phyloP scores from a whole-genome alignment of 495 filamentous ascomycete genomes.

The Podospora pseudopauciseta region DNA sequence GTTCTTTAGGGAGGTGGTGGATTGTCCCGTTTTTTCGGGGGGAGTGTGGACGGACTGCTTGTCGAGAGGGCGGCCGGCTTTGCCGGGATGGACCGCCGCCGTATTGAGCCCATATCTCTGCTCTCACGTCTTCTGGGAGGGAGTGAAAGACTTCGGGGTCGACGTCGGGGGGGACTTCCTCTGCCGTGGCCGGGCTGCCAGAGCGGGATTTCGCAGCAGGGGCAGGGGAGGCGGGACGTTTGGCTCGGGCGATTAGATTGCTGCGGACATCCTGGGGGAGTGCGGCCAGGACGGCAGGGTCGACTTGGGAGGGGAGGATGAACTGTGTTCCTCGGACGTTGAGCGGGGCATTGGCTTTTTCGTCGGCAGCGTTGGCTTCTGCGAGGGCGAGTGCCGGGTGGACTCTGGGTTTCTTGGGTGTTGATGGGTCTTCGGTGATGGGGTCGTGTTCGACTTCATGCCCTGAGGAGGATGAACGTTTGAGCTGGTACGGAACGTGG shows the following conservation, averaged over 20 bases:
- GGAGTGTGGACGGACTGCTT: slow-evolving; percentile 52
- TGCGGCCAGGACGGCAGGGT: slow-evolving; percentile 70
- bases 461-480: background rate
- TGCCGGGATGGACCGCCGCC: background rate
- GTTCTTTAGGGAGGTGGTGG: slow-evolving; percentile 46
- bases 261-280: slow-evolving; percentile 75
- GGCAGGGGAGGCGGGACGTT: slow-evolving; percentile 26
- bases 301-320: slow-evolving; percentile 74
- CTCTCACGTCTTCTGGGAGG: slow-evolving; percentile 77
- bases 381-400: slow-evolving; percentile 56
- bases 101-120: slow-evolving; percentile 74
- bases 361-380: slow-evolving; percentile 53
- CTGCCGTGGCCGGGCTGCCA: slow-evolving; percentile 39
- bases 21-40: slow-evolving; percentile 52
- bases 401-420: slow-evolving; percentile 60
- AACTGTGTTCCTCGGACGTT: slow-evolving; percentile 86
- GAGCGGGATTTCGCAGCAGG: slow-evolving; percentile 27
- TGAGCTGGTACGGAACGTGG: slow-evolving; percentile 16
- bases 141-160: slow-evolving; percentile 72
- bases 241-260: slow-evolving; percentile 51
- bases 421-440: slow-evolving; percentile 48
- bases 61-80: slow-evolving; percentile 15
- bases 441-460: slow-evolving; percentile 42
- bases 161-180: slow-evolving; percentile 50
- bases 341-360: slow-evolving; percentile 58